Evolutionary conservation across 768 basidiomycete genomes (phyloP).

Genomic region (Macrolepiota albuminosa): DNA sequence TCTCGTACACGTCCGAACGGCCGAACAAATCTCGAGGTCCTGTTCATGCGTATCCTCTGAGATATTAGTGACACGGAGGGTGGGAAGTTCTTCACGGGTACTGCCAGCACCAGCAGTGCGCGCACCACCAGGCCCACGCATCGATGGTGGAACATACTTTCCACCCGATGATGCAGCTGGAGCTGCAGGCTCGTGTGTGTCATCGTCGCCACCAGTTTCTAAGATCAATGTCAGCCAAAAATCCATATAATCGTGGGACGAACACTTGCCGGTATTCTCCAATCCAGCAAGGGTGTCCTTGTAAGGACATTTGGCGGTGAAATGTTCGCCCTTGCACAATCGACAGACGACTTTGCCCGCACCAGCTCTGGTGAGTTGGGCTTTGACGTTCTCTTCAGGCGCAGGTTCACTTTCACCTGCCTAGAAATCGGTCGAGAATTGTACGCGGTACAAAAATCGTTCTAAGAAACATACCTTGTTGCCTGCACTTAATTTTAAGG

Average conservation of each 20-base stretch:
- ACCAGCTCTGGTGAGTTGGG: constrained; percentile 64
- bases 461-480: constrained; percentile 44
- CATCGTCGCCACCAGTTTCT: constrained; percentile 36
- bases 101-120: constrained; percentile 63
- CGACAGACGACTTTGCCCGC: constrained; percentile 89
- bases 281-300: constrained; percentile 87
- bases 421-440: constrained; percentile 24
- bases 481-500: constrained; percentile 46
- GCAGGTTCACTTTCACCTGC: constrained; percentile 61
- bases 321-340: constrained; percentile 94
- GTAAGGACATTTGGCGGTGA: constrained; percentile 98
- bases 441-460: background rate
- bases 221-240: background rate
- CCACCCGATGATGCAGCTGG: constrained; percentile 47
- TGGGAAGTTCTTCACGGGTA: constrained; percentile 87
- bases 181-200: constrained; percentile 27
- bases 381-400: constrained; percentile 62
- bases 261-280: constrained; percentile 48
- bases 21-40: constrained; percentile 88
- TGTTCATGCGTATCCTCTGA: constrained; percentile 93
- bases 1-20: constrained; percentile 75
- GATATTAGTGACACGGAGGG: constrained; percentile 94
- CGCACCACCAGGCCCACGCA: constrained; percentile 62
- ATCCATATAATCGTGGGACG: background rate
- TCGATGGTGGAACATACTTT: constrained; percentile 93